Evolutionary conservation across 2,329 filamentous ascomycete species (phyloP), one percentile per base, ranked within the genome.

Genomic region (Camptophora hylomeconis): DNA sequence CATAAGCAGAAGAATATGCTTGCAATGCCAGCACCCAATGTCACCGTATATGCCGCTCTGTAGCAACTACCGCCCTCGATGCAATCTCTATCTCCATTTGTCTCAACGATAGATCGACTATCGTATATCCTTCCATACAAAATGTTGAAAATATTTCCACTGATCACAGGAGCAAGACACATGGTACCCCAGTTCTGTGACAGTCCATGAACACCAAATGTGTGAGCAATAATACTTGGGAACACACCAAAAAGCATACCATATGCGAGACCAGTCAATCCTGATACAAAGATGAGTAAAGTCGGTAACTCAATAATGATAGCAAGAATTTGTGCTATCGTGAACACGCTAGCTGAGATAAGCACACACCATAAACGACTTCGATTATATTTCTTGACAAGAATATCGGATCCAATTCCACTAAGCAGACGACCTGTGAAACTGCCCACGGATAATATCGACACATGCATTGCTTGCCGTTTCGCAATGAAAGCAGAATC

Each of bases 151-250:
- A 93, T 54, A 45, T 95, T 92, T 27, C 83, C 86, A 6, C 77
- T 84, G 16, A 93, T 56, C 3, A 93, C 82, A 0, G 87, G 86
- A 3, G 82, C 78, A 26, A 94, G 62, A 0, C 83, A 94, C 75
- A 98, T 92, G 45, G 80, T 78, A 9, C 89, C 89, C 87, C 89
- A 98, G 48, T 95, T 98, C 49, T 93, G 82, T 31, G 79, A 84
- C 25, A 98, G 64, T 2, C 86, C 87, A 36, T 77, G 69, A 15
- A 94, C 79, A 5, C 89, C 89, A 51, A 98, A 98, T 0, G 79
- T 77, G 50, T 95, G 86, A 5, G 86, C 83, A 7, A 81, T 71
- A 11, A 95, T 73, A 8, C 84, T 86, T 0, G 89, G 89, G 53
- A 81, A 93, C 12, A 93, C 86, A 18, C 89, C 89, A 42, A 95